Conservation (phyloP, 805 yeast species). For the Zygoascus ofunaensis region DNA sequence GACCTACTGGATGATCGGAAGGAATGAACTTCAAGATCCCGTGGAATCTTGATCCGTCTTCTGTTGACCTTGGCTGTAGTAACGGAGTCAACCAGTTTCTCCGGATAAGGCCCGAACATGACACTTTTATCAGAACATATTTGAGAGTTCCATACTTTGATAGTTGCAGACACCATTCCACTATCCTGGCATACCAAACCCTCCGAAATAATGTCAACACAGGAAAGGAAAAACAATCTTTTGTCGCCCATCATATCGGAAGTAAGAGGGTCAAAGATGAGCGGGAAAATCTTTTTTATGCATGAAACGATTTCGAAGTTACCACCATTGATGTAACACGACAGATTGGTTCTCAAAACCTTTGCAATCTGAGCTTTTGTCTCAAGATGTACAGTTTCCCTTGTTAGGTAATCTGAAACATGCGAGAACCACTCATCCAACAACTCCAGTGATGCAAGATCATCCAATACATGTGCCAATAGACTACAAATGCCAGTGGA, state of each 20-base stretch:
- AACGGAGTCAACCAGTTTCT: not conserved
- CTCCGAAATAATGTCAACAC: not conserved
- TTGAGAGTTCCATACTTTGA: not conserved
- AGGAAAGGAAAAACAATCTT: not conserved
- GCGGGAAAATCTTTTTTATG: not conserved
- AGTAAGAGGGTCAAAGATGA: not conserved
- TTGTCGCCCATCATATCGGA: not conserved
- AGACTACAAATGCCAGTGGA: not conserved
- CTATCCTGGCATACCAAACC: constrained; percentile 1
- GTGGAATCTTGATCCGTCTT: not conserved
- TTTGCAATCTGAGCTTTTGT: not conserved
- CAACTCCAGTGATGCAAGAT: not conserved
- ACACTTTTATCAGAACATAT: not conserved
- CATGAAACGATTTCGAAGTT: not conserved
- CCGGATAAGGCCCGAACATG: constrained; percentile 1
- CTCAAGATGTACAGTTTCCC: too few relatives aligned
- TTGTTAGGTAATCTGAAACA: not conserved
- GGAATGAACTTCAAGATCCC: not conserved
- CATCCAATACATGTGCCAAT: not conserved
- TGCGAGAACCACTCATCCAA: not conserved
- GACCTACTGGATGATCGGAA: not conserved
- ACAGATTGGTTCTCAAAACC: not conserved
- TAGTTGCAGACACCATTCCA: not conserved
- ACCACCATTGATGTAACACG: not conserved
- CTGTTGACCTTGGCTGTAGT: not conserved